Evolutionary conservation across 129 eudicot species (phyloP), one percentile per base, ranked within the genome.

Genomic region (Saposhnikovia divaricata): DNA sequence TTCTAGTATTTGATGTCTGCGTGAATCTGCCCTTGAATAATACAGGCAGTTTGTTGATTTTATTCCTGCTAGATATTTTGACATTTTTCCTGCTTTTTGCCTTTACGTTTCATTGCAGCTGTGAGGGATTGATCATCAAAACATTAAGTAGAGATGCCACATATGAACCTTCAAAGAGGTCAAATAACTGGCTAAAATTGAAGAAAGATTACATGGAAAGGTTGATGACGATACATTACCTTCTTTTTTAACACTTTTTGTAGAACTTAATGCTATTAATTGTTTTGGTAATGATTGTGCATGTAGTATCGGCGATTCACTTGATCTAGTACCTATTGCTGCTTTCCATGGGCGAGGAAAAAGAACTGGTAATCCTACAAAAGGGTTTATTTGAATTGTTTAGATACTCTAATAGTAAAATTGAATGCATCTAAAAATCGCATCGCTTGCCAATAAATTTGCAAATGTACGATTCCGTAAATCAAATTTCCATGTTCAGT

Each of bases 141-240:
- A 94, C 98, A 25, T 80, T 91, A 83, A 85, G 81, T 40, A 86
- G 75, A 68, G 98, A 94, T 76, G 98, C 98, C 46, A 94, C 98
- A 16, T 94, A 91, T 78, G 98, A 91, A 89, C 98, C 98, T 85
- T 86, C 97, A 48, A 94, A 91, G 84, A 83, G 97, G 76, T 94
- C 98, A 45, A 84, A 91, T 84, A 94, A 94, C 86, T 94, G 98
- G 97, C 87, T 94, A 39, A 94, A 94, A 84, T 43, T 94, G 87
- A 94, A 94, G 82, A 94, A 94, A 81, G 98, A 94, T 85, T 94
- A 94, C 78, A 91, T 95, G 92, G 97, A 92, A 48, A 92, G 93
- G 98, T 92, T 82, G 71, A 72, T 59, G 14, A 11, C 76, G 21
- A 73, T 27, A 11, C 23, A 46, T n/a, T 13, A 43, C 19, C 44